A percentile compares a stretch with the other conserved stretches of the same genome.
Evolutionary conservation across 352 stramenopile genomes (phyloP).

Genomic region (Phytophthora colocasiae): DNA sequence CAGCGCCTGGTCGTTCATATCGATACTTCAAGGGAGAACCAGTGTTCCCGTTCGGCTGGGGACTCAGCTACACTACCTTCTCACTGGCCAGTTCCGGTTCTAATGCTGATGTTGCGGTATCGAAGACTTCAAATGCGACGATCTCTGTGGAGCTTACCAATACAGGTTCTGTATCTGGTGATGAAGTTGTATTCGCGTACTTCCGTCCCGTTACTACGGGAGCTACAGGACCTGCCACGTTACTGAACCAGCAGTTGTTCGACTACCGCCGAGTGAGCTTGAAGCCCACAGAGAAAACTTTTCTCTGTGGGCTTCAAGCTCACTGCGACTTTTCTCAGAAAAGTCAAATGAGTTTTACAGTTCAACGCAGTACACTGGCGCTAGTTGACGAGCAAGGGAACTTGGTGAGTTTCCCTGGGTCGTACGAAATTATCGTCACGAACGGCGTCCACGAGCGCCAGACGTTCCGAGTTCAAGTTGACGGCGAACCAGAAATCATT

Average conservation of each 20-base stretch:
- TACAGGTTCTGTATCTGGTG: background rate
- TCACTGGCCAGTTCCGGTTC: background rate
- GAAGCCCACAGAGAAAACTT: background rate
- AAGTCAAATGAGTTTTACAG: background rate
- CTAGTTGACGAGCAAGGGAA: constrained; percentile 5
- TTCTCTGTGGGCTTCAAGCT: too few species aligned
- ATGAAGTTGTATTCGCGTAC: constrained; percentile 7
- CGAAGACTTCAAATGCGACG: background rate
- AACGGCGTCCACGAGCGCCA: background rate
- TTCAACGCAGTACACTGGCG: background rate
- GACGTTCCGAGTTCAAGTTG: constrained; percentile 4
- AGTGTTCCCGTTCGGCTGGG: constrained; percentile 5
- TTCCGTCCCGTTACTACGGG: constrained; percentile 1
- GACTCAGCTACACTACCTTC: constrained; percentile 6
- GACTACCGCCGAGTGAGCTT: constrained; percentile 2
- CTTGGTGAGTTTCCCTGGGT: constrained; percentile 3
- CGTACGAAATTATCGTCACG: constrained; percentile 8
- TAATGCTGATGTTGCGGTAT: background rate
- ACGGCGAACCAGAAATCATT: background rate
- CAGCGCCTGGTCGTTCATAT: background rate
- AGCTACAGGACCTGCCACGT: background rate
- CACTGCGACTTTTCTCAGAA: too few species aligned
- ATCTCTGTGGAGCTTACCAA: background rate
- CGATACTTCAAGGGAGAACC: constrained; percentile 6
- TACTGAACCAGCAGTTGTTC: constrained; percentile 9